Conservation (phyloP, 2,329 filamentous ascomycete genomes). For the Purpureocillium lavendulum region DNA sequence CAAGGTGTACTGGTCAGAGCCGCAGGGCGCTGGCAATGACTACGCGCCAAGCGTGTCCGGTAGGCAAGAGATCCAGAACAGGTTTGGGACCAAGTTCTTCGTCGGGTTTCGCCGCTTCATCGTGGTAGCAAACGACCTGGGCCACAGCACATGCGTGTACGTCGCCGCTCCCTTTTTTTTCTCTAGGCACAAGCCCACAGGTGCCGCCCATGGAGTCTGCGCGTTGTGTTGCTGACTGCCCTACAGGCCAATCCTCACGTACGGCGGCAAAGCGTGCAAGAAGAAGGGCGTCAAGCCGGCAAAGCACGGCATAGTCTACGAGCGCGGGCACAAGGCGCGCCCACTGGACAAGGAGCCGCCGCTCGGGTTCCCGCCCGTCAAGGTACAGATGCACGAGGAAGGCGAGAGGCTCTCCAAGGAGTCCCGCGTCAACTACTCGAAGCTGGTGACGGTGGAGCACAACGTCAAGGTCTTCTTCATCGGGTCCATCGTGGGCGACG, state of each 20-base stretch:
- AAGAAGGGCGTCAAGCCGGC: slow-evolving; percentile 44
- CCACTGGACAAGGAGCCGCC: slow-evolving; percentile 31
- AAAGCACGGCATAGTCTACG: slow-evolving; percentile 46
- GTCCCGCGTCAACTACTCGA: slow-evolving; percentile 51
- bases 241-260: slow-evolving; percentile 45
- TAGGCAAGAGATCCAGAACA: slow-evolving; percentile 23
- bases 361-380: slow-evolving; percentile 39
- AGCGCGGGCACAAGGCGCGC: slow-evolving; percentile 20
- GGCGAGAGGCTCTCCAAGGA: slow-evolving; percentile 37
- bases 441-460: slow-evolving; percentile 47
- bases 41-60: slow-evolving; percentile 22
- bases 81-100: slow-evolving; percentile 31
- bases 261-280: slow-evolving; percentile 40
- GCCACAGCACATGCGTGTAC: slow-evolving; percentile 50
- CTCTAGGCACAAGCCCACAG: too few relatives aligned
- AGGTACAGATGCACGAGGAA: slow-evolving; percentile 30
- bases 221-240: too few relatives aligned
- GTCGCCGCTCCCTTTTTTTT: not conserved
- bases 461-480: slow-evolving; percentile 51
- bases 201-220: too few relatives aligned
- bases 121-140: slow-evolving; percentile 40
- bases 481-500: slow-evolving; percentile 31
- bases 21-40: slow-evolving; percentile 28
- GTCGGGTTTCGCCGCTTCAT: slow-evolving; percentile 46
- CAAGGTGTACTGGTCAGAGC: slow-evolving; percentile 48